These are phyloP conservation scores for Schwanniomyces yamadae DNA, from an alignment of 805 yeast genomes.

Conservation along the genomic window DNA sequence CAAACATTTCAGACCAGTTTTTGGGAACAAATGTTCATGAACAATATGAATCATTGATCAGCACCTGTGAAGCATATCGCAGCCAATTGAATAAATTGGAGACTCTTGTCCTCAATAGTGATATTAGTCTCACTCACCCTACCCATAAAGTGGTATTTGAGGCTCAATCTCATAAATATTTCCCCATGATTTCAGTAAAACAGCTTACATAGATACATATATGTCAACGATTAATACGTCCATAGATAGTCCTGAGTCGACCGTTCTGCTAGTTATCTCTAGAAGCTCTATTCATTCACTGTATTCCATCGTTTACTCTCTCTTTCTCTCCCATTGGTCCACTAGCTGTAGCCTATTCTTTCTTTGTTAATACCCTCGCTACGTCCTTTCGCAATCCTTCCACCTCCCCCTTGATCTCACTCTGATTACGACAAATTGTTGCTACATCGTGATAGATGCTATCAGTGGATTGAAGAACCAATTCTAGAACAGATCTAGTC, in stretches of 20 bases:
- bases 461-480: conserved; percentile 26
- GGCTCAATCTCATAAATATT: conserved; percentile 23
- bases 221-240: too few relatives aligned
- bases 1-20: neutral
- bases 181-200: conserved; percentile 18
- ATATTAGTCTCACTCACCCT: neutral
- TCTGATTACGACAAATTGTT: too few relatives aligned
- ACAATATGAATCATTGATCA: conserved; percentile 20
- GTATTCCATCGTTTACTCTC: too few relatives aligned
- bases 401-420: too few relatives aligned
- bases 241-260: too few relatives aligned
- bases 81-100: conserved; percentile 12
- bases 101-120: conserved; percentile 7
- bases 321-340: too few relatives aligned
- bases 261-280: too few relatives aligned
- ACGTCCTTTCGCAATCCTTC: too few relatives aligned
- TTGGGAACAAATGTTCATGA: conserved; percentile 1
- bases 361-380: too few relatives aligned
- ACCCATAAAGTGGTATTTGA: conserved; percentile 9
- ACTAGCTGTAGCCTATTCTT: too few relatives aligned
- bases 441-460: conserved; percentile 29
- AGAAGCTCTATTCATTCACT: too few relatives aligned
- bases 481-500: conserved; percentile 30
- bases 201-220: too few relatives aligned
- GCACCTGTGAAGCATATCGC: conserved; percentile 16